Conservation (phyloP, 495 filamentous ascomycete genomes). For the Ascodesmis nigricans region DNA sequence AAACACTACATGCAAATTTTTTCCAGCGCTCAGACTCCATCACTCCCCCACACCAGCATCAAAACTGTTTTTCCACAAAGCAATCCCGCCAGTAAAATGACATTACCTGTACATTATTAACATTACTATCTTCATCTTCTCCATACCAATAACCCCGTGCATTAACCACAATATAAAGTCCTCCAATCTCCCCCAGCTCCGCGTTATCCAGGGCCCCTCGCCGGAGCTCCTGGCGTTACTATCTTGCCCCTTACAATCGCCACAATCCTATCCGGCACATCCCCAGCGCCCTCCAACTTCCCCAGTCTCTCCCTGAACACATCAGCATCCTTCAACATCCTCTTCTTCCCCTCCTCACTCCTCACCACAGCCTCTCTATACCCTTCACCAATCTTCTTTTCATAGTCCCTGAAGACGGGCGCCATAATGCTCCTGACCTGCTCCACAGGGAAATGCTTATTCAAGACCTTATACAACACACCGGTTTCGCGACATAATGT, state of each 20-base stretch:
- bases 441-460: slow-evolving; percentile 59
- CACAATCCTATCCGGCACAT: slow-evolving; percentile 43
- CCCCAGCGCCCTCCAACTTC: slow-evolving; percentile 60
- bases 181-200: too few species aligned
- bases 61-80: too few species aligned
- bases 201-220: too few species aligned
- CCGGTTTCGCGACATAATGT: slow-evolving; percentile 71
- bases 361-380: slow-evolving; percentile 43
- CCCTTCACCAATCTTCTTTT: slow-evolving; percentile 56
- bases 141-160: too few species aligned
- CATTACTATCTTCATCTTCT: too few species aligned
- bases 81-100: too few species aligned
- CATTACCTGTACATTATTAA: too few species aligned
- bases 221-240: slow-evolving; percentile 10
- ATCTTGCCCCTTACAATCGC: slow-evolving; percentile 44
- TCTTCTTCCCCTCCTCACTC: slow-evolving; percentile 43
- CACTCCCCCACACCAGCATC: too few species aligned
- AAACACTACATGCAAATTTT: too few species aligned
- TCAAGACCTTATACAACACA: slow-evolving; percentile 69
- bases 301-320: slow-evolving; percentile 50
- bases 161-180: too few species aligned
- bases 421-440: slow-evolving; percentile 70
- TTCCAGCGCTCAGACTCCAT: too few species aligned
- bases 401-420: slow-evolving; percentile 71
- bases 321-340: slow-evolving; percentile 61